phyloP scores from a whole-genome alignment of 345 rosid genomes.

The Reutealis trisperma region DNA sequence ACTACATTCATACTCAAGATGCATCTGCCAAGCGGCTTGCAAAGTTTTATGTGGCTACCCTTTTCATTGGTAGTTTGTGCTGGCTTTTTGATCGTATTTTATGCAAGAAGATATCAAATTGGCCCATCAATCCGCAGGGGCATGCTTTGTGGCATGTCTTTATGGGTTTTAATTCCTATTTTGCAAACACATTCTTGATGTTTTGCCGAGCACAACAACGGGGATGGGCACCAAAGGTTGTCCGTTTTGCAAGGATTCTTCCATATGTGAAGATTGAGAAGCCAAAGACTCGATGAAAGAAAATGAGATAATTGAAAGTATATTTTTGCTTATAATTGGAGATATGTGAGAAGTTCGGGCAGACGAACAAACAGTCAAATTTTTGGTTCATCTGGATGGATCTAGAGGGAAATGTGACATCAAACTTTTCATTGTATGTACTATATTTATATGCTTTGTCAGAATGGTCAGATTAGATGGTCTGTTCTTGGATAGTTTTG shows the following conservation, averaged over 20 bases:
- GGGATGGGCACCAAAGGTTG: slow-evolving; percentile 74
- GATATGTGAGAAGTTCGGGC: slow-evolving; percentile 12
- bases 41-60: slow-evolving; percentile 63
- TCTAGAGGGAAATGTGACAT: slow-evolving; percentile 10
- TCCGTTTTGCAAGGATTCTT: slow-evolving; percentile 47
- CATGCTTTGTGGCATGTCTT: slow-evolving; percentile 91
- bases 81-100: slow-evolving; percentile 70
- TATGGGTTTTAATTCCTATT: slow-evolving; percentile 88
- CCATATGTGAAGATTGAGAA: slow-evolving; percentile 86
- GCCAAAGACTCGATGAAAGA: slow-evolving; percentile 44
- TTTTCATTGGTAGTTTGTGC: slow-evolving; percentile 57
- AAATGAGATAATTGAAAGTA: not conserved
- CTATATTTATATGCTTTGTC: slow-evolving; percentile 15
- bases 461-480: not conserved
- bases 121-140: slow-evolving; percentile 84
- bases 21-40: slow-evolving; percentile 66
- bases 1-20: slow-evolving; percentile 82
- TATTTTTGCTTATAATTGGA: not conserved
- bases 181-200: slow-evolving; percentile 93
- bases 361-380: not conserved
- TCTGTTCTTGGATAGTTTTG: too few relatives aligned
- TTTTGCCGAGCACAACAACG: slow-evolving; percentile 90
- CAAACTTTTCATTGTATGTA: slow-evolving; percentile 19
- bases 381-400: slow-evolving; percentile 15
- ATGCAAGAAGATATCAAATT: slow-evolving; percentile 54